Evolutionary conservation across 257 asterid genomes (phyloP), one percentile per base, ranked within the genome.

Genomic region (Solanum gracilifrons): DNA sequence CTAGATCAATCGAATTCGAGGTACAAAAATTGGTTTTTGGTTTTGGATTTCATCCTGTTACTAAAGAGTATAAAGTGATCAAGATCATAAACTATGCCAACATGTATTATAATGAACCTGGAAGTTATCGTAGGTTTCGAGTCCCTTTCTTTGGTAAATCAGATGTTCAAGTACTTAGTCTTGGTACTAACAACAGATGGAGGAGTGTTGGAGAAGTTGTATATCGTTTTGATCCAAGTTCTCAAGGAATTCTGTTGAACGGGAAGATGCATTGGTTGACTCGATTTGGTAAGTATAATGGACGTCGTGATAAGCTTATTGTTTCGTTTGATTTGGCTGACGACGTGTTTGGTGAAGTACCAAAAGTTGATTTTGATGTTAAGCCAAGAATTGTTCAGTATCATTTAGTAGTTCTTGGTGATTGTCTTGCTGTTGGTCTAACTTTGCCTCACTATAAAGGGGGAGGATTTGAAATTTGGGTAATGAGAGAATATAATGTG

Each of bases 1-100:
- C 94, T 3, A 88, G 83, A 75, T 89, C 90, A 25, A 35, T 33
- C 5, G 83, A 75, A 23, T 90, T 69, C 35, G 51, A 74, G 33
- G 80, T 83, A 43, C 89, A 87, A 48, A 31, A n/a, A 2, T 58
- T 85, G 10, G 88, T 87, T 3, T 92, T 89, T 41, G 95, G 96
- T 29, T 93, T 90, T 60, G 93, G 84, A 12, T 76, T 76, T 76
- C 5, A 13, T 39, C 84, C 10, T 39, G 60, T 76, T 76, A 76
- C 84, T 41, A 90, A 83, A 1, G 91, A 89, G 48, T 93, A 89
- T 88, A 92, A 93, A 88, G 90, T 92, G 75, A 86, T 92, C 89
- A 91, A 88, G 90, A 87, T 93, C 21, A 84, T 82, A 8, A 85
- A 62, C 82, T 88, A 91, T 64, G 85, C 90, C 87, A 90, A 88